phyloP scores from a whole-genome alignment of 371 early-diverging fungal species.

The Mortierella sp. region DNA sequence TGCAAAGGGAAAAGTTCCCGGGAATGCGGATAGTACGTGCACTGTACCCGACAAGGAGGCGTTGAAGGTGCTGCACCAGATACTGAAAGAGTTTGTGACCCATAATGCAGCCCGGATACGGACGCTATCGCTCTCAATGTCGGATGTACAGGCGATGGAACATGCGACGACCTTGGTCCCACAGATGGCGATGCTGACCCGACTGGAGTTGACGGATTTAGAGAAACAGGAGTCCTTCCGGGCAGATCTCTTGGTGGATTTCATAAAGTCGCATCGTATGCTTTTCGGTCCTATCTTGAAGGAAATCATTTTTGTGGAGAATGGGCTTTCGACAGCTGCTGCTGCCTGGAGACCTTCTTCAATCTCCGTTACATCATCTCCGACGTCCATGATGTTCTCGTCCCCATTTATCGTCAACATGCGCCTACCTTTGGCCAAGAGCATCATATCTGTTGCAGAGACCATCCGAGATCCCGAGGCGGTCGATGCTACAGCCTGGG shows the following conservation, averaged over 20 bases:
- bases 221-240: slow-evolving; percentile 4
- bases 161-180: slow-evolving; percentile 23
- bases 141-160: slow-evolving; percentile 9
- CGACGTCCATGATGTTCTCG: not conserved
- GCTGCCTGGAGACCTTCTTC: too few relatives aligned
- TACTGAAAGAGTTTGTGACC: slow-evolving; percentile 38
- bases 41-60: slow-evolving; percentile 26
- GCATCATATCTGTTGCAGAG: slow-evolving; percentile 9
- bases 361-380: not conserved
- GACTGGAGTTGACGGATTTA: slow-evolving; percentile 44
- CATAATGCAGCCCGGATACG: slow-evolving; percentile 26
- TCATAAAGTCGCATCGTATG: slow-evolving; percentile 45
- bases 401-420: not conserved
- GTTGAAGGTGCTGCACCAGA: slow-evolving; percentile 32
- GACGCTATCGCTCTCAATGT: slow-evolving; percentile 30
- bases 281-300: slow-evolving; percentile 37
- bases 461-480: slow-evolving; percentile 18
- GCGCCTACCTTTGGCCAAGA: not conserved
- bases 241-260: slow-evolving; percentile 24
- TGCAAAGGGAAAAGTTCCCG: not conserved
- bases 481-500: slow-evolving; percentile 35
- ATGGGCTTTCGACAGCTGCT: not conserved
- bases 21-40: too few relatives aligned
- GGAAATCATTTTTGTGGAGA: slow-evolving; percentile 16
- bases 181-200: slow-evolving; percentile 18